Percentiles rank a stretch among this genome's conserved stretches.
phyloP scores from a whole-genome alignment of 306 rosid species.

The Neltuma alba region DNA sequence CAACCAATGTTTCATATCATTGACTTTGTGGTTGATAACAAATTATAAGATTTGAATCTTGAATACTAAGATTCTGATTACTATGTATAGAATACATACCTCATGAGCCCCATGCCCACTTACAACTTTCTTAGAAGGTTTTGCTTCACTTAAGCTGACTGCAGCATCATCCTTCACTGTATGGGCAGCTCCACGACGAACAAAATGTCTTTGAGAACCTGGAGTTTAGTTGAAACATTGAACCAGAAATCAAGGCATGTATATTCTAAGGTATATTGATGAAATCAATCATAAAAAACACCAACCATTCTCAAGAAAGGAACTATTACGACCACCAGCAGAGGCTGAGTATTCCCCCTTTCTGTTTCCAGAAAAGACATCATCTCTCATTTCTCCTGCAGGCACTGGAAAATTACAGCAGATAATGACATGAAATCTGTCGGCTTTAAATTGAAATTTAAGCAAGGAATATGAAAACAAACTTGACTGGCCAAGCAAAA shows the following conservation, averaged over 20 bases:
- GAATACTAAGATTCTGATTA: neutral
- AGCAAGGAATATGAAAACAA: conserved; percentile 5
- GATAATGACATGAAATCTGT: conserved; percentile 29
- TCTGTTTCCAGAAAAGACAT: conserved; percentile 49
- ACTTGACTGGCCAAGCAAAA: conserved; percentile 2
- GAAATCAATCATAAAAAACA: conserved; percentile 25
- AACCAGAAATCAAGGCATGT: conserved; percentile 22
- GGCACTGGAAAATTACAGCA: conserved; percentile 36
- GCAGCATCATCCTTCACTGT: conserved; percentile 66
- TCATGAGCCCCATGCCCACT: conserved; percentile 66
- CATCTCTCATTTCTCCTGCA: conserved; percentile 57
- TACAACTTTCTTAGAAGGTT: conserved; percentile 72
- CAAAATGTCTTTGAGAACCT: conserved; percentile 71
- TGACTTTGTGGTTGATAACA: neutral
- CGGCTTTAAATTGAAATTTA: conserved; percentile 30
- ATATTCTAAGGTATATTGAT: neutral
- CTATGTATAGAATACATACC: conserved; percentile 48
- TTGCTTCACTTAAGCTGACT: conserved; percentile 65
- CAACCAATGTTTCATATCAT: neutral
- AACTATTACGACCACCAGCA: conserved; percentile 55
- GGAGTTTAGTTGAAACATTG: conserved; percentile 16
- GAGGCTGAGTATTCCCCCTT: conserved; percentile 54
- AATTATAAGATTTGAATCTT: neutral
- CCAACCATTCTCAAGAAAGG: conserved; percentile 63
- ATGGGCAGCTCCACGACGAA: conserved; percentile 73